A percentile compares a stretch with the other conserved stretches of the same genome.
Evolutionary conservation across 495 filamentous ascomycete genomes (phyloP).

Genomic region (Haplographium delicatum): DNA sequence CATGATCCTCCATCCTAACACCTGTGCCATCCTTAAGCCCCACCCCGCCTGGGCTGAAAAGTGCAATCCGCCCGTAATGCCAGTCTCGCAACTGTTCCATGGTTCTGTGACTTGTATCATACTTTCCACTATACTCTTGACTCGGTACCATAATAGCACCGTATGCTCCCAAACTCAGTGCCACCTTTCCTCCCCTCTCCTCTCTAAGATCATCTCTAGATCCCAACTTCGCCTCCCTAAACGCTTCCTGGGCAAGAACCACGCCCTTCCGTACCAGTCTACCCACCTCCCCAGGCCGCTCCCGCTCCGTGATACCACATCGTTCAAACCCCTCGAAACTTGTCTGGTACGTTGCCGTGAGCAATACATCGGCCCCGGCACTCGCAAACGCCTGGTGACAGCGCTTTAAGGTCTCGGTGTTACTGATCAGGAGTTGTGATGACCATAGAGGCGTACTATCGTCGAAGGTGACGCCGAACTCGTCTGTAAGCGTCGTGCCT

Average conservation of each 20-base stretch:
- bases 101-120: slow-evolving; percentile 41
- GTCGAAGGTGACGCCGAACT: slow-evolving; percentile 42
- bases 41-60: slow-evolving; percentile 33
- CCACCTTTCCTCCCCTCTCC: slow-evolving; percentile 28
- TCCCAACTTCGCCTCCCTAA: slow-evolving; percentile 2
- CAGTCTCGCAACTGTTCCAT: slow-evolving; percentile 42
- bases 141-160: slow-evolving; percentile 59
- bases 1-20: background rate
- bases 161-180: slow-evolving; percentile 58
- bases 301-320: background rate
- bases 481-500: slow-evolving; percentile 58
- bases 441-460: slow-evolving; percentile 59
- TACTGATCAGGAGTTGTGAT: slow-evolving; percentile 51
- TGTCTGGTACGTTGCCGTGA: slow-evolving; percentile 63
- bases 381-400: slow-evolving; percentile 49
- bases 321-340: slow-evolving; percentile 46
- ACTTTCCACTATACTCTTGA: slow-evolving; percentile 58
- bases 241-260: background rate
- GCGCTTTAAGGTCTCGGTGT: slow-evolving; percentile 37
- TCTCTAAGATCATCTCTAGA: no score
- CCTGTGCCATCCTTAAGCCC: background rate
- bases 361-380: slow-evolving; percentile 52
- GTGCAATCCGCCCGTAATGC: slow-evolving; percentile 47
- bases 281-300: slow-evolving; percentile 16
- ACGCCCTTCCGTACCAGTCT: slow-evolving; percentile 8